Evolutionary conservation across 148 eudicot species (phyloP).

Genomic region (Rhododendron griersonianum): DNA sequence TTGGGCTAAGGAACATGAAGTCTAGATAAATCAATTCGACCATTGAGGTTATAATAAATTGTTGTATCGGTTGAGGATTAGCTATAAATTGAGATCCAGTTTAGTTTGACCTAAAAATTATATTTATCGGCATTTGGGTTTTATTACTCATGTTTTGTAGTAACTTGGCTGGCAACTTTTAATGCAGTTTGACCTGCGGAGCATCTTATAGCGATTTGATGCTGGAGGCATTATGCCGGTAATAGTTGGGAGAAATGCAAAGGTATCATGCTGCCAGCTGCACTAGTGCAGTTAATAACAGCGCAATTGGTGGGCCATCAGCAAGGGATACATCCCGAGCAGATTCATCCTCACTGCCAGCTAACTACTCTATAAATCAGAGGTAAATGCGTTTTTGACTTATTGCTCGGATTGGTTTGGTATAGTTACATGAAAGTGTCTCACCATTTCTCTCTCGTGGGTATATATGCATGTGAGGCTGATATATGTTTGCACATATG

Average conservation of each 20-base stretch:
- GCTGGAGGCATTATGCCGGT: conserved; percentile 88
- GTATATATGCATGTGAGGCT: not conserved
- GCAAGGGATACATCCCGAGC: conserved; percentile 59
- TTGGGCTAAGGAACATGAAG: not conserved
- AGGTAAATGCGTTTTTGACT: conserved; percentile 37
- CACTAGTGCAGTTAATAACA: conserved; percentile 90
- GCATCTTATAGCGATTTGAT: conserved; percentile 34
- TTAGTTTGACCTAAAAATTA: conserved; percentile 2
- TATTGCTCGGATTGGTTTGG: not conserved
- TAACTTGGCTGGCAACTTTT: not conserved
- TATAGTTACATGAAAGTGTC: not conserved
- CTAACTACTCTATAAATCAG: conserved; percentile 65
- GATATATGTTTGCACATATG: not conserved
- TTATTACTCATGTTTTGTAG: conserved; percentile 5
- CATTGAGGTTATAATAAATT: not conserved
- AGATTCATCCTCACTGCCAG: conserved; percentile 53
- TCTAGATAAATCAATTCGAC: not conserved
- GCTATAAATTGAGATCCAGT: not conserved
- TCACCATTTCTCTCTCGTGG: not conserved
- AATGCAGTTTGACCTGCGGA: conserved; percentile 26
- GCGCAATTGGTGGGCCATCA: conserved; percentile 61
- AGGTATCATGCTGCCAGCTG: conserved; percentile 87
- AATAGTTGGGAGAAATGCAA: conserved; percentile 92
- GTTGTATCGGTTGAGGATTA: not conserved
- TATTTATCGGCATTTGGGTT: not conserved